Evolutionary conservation across 2,329 filamentous ascomycete species (phyloP).

Genomic region (Emergomyces africanus): DNA sequence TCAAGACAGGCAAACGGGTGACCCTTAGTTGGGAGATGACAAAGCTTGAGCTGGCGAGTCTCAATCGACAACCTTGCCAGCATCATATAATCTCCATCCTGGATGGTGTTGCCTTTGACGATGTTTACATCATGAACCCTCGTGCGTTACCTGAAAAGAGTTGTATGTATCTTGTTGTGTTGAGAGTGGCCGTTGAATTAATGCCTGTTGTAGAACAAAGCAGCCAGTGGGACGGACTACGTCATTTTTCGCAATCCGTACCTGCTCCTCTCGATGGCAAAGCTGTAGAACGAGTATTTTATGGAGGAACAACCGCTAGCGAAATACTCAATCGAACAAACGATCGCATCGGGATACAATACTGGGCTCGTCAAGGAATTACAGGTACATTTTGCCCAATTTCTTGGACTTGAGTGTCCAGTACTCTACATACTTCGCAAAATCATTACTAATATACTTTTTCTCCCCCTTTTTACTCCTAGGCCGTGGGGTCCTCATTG

Average conservation of each 20-base stretch:
- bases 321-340: slow-evolving; percentile 36
- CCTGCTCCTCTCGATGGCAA: slow-evolving; percentile 19
- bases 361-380: slow-evolving; percentile 39
- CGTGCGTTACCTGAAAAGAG: slow-evolving; percentile 18
- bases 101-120: slow-evolving; percentile 37
- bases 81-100: slow-evolving; percentile 40
- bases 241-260: slow-evolving; percentile 36
- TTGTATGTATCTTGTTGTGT: no score
- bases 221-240: slow-evolving; percentile 40
- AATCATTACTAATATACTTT: background rate
- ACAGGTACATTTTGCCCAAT: slow-evolving; percentile 17
- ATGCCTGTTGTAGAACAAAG: slow-evolving; percentile 28
- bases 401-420: background rate
- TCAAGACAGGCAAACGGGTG: slow-evolving; percentile 39
- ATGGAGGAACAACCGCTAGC: slow-evolving; percentile 34
- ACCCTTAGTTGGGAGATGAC: slow-evolving; percentile 44
- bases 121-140: slow-evolving; percentile 39
- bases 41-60: slow-evolving; percentile 43
- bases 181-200: slow-evolving; percentile 7
- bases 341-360: slow-evolving; percentile 37
- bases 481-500: slow-evolving; percentile 40
- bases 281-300: slow-evolving; percentile 31
- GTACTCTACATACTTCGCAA: background rate
- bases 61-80: slow-evolving; percentile 38
- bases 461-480: slow-evolving; percentile 4